A percentile compares a stretch with the other conserved stretches of the same genome.
These are phyloP conservation scores for Coniophora puteana DNA, from an alignment of 1,284 basidiomycete genomes.

Conservation along the genomic window DNA sequence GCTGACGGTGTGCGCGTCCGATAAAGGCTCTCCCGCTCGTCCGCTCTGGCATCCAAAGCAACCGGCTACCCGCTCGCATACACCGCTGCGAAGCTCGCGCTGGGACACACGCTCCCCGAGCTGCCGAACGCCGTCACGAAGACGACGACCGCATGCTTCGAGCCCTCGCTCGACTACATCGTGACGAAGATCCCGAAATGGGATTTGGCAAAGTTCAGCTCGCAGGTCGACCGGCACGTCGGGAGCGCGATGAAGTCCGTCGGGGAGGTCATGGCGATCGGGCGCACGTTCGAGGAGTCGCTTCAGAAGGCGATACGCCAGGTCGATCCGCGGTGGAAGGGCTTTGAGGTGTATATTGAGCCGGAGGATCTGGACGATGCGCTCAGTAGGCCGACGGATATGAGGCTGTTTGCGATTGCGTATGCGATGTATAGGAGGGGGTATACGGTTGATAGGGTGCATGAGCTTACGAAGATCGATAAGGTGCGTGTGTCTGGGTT, in stretches of 20 bases:
- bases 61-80: conserved; percentile 99
- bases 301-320: conserved; percentile 98
- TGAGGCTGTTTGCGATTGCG: conserved; percentile 94
- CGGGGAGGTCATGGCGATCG: conserved; percentile 99
- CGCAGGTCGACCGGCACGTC: conserved; percentile 91
- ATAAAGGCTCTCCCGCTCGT: conserved; percentile 54
- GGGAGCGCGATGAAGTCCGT: conserved; percentile 99
- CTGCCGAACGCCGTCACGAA: conserved; percentile 99
- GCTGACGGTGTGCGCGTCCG: conserved; percentile 9
- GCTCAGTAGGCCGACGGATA: conserved; percentile 79
- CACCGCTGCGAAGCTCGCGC: conserved; percentile 99
- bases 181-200: conserved; percentile 99
- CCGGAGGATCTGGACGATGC: conserved; percentile 84
- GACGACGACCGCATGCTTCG: conserved; percentile 98
- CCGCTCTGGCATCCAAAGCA: conserved; percentile 96
- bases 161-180: conserved; percentile 99
- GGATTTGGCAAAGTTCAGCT: conserved; percentile 97
- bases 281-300: conserved; percentile 98
- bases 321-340: conserved; percentile 89
- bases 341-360: conserved; percentile 78
- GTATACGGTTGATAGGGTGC: conserved; percentile 88
- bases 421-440: conserved; percentile 95
- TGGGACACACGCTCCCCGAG: conserved; percentile 97
- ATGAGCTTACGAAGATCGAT: conserved; percentile 97
- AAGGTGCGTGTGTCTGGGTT: conserved; percentile 46